A percentile compares a stretch with the other conserved stretches of the same genome.
phyloP scores from a whole-genome alignment of 2,329 filamentous ascomycete species.

The Polytolypa hystricis region DNA sequence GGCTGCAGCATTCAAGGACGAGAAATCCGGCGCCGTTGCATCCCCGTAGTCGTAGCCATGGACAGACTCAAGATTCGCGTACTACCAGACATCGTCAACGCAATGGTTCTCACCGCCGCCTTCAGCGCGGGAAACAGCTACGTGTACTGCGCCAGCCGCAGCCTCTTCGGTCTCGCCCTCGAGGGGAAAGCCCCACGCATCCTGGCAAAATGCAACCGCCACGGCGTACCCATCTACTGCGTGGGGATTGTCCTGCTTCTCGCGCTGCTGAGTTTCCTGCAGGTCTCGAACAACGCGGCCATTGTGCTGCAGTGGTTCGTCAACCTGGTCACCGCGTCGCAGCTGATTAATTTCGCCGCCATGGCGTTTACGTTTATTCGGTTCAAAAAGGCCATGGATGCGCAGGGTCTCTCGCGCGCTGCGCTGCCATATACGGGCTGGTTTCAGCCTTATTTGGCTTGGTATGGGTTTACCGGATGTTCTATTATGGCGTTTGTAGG shows the following conservation, averaged over 20 bases:
- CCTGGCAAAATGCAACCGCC: constrained; percentile 49
- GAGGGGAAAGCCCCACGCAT: constrained; percentile 61
- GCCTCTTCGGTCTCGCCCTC: constrained; percentile 56
- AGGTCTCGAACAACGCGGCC: constrained; percentile 54
- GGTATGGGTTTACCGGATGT: constrained; percentile 48
- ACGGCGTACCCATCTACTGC: constrained; percentile 64
- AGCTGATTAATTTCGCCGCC: constrained; percentile 36
- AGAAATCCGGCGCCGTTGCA: constrained; percentile 55
- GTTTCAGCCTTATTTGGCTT: constrained; percentile 49
- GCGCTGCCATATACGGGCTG: constrained; percentile 32
- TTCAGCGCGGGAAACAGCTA: constrained; percentile 60
- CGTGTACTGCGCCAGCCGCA: constrained; percentile 57
- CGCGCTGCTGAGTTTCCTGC: constrained; percentile 60
- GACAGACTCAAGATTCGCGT: constrained; percentile 51
- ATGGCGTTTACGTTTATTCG: constrained; percentile 38
- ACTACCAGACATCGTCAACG: constrained; percentile 62
- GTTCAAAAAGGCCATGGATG: constrained; percentile 32
- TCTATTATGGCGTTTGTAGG: constrained; percentile 64
- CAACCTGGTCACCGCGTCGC: constrained; percentile 32
- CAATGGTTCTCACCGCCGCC: constrained; percentile 56
- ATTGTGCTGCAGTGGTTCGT: constrained; percentile 52
- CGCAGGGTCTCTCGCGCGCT: constrained; percentile 26
- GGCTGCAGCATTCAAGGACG: constrained; percentile 47
- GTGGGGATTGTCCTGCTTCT: constrained; percentile 56
- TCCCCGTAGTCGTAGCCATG: constrained; percentile 61